A percentile compares a stretch with the other conserved stretches of the same genome.
phyloP scores from a whole-genome alignment of 495 filamentous ascomycete genomes.

The Podospora anserina region DNA sequence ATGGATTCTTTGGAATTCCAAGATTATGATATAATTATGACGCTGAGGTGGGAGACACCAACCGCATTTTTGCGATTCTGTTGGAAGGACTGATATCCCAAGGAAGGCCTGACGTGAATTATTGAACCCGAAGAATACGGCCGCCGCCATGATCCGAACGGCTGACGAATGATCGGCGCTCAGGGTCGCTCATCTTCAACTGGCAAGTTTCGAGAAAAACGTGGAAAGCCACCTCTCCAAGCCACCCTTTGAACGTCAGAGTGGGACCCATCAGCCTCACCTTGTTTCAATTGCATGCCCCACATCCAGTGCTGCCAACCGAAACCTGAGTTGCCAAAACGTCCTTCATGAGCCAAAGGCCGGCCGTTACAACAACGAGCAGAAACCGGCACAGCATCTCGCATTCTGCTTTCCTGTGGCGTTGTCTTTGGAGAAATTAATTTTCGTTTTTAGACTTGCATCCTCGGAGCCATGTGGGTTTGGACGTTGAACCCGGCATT shows the following conservation, averaged over 20 bases:
- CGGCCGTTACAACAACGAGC: background rate
- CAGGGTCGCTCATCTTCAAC: background rate
- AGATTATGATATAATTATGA: background rate
- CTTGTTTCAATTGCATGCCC: background rate
- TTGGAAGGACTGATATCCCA: background rate
- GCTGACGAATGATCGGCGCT: background rate
- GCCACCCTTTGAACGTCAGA: background rate
- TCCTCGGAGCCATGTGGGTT: background rate
- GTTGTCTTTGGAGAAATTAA: background rate
- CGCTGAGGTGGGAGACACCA: background rate
- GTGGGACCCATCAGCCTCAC: background rate
- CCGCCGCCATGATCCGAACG: background rate
- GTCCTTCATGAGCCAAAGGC: background rate
- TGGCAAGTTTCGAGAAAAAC: background rate
- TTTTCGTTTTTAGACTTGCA: background rate
- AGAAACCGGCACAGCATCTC: slow-evolving; percentile 3
- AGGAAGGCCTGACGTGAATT: background rate
- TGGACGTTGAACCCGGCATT: background rate
- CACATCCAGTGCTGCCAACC: background rate
- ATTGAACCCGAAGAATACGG: background rate
- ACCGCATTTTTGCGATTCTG: background rate
- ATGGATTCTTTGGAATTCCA: background rate
- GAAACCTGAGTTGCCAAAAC: slow-evolving; percentile 1
- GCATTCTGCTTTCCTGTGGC: background rate
- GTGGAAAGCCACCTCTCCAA: background rate